Evolutionary conservation across 225 moss, liverwort and hornwort species (phyloP).

Genomic region (Pseudisothecium myosuroides): DNA sequence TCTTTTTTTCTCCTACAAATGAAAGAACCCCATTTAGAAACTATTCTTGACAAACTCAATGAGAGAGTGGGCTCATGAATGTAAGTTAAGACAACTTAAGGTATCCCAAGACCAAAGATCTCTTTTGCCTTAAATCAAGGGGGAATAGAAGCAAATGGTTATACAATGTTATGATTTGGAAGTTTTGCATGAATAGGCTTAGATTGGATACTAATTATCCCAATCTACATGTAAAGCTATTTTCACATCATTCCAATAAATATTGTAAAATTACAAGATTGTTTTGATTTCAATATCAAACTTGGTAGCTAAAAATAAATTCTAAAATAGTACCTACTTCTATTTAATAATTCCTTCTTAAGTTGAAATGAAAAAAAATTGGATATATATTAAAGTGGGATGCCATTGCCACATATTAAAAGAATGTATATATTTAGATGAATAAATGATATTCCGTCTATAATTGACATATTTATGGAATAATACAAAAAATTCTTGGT

Average conservation of each 20-base stretch:
- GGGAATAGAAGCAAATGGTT: background rate
- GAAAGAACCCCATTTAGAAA: accelerated
- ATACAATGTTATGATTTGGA: background rate
- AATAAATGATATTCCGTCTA: no score
- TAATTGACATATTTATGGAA: no score
- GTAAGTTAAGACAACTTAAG: no score
- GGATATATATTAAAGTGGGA: no score
- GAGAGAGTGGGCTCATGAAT: background rate
- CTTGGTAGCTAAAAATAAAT: accelerated
- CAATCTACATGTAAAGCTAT: background rate
- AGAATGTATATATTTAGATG: no score
- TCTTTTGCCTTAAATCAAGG: no score
- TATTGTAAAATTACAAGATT: background rate
- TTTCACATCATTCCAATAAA: background rate
- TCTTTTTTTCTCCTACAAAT: accelerated
- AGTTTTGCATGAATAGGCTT: background rate
- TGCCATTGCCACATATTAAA: no score
- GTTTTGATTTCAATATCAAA: background rate
- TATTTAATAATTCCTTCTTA: no score
- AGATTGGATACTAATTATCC: background rate
- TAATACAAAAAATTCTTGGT: no score
- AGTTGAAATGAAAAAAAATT: no score
- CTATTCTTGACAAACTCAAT: background rate
- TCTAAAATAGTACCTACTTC: no score
- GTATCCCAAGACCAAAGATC: accelerated